A percentile compares a stretch with the other conserved stretches of the same genome.
phyloP scores from a whole-genome alignment of 768 basidiomycete species.

The Lentinula aciculospora region DNA sequence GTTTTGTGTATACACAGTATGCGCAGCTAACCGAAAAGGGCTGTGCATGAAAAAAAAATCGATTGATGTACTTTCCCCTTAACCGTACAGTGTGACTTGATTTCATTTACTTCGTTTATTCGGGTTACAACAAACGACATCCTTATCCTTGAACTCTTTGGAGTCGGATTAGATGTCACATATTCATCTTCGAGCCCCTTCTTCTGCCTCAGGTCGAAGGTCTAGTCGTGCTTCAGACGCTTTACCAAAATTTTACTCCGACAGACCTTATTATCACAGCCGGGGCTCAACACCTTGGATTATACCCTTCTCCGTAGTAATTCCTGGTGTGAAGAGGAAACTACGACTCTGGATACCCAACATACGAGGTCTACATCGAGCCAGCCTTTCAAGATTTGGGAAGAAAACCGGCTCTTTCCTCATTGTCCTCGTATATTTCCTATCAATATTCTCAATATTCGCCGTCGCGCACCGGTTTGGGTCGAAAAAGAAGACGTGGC shows the following conservation, averaged over 20 bases:
- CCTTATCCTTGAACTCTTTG: background rate
- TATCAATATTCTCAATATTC: slow-evolving; percentile 42
- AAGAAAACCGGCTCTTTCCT: slow-evolving; percentile 52
- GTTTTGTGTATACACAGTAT: background rate
- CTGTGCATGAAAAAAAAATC: background rate
- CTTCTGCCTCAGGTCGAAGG: slow-evolving; percentile 1
- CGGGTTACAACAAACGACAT: background rate
- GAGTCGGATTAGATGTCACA: background rate
- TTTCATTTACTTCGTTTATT: background rate
- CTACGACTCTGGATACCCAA: slow-evolving; percentile 57
- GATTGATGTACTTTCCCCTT: background rate
- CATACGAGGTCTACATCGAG: slow-evolving; percentile 37
- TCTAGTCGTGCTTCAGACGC: slow-evolving; percentile 1
- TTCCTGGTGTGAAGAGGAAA: slow-evolving; percentile 53
- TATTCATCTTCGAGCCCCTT: slow-evolving; percentile 2
- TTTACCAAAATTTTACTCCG: slow-evolving; percentile 13
- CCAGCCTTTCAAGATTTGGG: slow-evolving; percentile 40
- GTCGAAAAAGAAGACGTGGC: slow-evolving; percentile 35
- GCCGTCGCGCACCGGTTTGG: slow-evolving; percentile 37
- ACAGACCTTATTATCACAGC: slow-evolving; percentile 31
- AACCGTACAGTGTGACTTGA: background rate
- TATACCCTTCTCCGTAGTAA: slow-evolving; percentile 49
- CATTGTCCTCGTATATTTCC: slow-evolving; percentile 44
- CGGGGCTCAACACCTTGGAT: slow-evolving; percentile 36
- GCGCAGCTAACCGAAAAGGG: background rate